A percentile compares a stretch with the other conserved stretches of the same genome.
Conservation (phyloP, 768 basidiomycete genomes). For the Leucocoprinus birnbaumii region DNA sequence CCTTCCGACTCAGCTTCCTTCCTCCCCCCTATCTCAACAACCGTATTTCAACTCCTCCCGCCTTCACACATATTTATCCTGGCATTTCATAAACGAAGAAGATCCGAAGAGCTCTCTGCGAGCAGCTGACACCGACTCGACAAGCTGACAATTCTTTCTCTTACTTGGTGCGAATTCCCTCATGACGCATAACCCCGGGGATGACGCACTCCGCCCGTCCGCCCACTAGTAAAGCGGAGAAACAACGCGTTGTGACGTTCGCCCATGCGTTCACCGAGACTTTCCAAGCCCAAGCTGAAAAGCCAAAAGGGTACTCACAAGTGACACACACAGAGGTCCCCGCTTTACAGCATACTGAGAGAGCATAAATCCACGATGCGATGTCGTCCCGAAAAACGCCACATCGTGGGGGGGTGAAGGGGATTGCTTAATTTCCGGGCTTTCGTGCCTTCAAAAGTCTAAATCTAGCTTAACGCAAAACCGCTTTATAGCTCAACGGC, state of each 20-base stretch:
- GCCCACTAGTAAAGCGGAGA: neutral
- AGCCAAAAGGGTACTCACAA: neutral
- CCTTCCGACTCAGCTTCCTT: no score
- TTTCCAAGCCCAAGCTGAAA: neutral
- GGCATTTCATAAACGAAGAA: neutral
- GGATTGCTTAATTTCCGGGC: neutral
- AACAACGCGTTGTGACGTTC: no score
- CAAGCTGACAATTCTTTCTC: neutral
- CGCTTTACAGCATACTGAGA: no score
- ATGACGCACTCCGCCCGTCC: neutral
- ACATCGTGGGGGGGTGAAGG: neutral
- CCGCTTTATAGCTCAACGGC: neutral
- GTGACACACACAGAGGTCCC: no score
- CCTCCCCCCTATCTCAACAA: no score
- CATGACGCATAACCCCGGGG: neutral
- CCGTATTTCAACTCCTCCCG: no score
- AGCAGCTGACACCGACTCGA: no score
- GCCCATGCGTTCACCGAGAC: neutral
- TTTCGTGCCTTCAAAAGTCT: neutral
- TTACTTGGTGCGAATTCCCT: no score
- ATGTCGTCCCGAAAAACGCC: neutral
- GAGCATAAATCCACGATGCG: no score
- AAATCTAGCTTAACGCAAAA: neutral
- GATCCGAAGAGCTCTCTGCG: constrained; percentile 5
- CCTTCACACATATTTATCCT: no score